Evolutionary conservation across 2,329 filamentous ascomycete genomes (phyloP), one percentile per base, ranked within the genome.

Genomic region (Penicillium sclerotigenum): DNA sequence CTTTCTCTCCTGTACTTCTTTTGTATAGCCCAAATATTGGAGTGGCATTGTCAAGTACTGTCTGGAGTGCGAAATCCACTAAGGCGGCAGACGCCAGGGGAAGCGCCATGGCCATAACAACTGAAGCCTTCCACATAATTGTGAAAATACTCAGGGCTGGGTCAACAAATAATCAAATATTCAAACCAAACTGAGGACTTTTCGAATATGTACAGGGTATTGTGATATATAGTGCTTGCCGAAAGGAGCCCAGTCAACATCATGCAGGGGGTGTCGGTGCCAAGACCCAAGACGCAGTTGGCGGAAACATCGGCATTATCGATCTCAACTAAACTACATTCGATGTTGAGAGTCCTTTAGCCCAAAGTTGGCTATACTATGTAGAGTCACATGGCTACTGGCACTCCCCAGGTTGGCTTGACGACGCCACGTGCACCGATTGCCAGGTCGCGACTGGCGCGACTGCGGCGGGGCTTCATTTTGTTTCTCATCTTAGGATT

Each of bases 1-100:
- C 64, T 4, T 68, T 72, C 24, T 58, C 54, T 1, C 47, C 54
- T 1, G 59, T 54, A 5, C 53, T 59, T 8, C 66, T 67, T 5
- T 52, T 50, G 41, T 71, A 73, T 13, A 62, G 16, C 13, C 79
- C 79, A 59, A 80, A 77, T 20, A 80, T 71, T 13, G 78, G 75
- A 1, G 71, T 65, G 16, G 75, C 76, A 62, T 78, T 73, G 13
- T 59, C 34, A 2, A 80, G 71, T 11, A 79, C 68, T 53, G 79
- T 78, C 36, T 75, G 63, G 8, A 80, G 65, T 3, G 77, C 77
- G 31, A 74, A 63, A 14, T 71, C 59, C n/a, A 65, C 66, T 13
- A 79, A 34, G 5, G 53, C 36, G 14, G 58, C 55, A 16, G 59
- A 49, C 11, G n/a, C 47, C 54, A 9, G 22, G 16, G 13, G 40